phyloP scores from a whole-genome alignment of 495 filamentous ascomycete genomes.

The Articulospora tetracladia region DNA sequence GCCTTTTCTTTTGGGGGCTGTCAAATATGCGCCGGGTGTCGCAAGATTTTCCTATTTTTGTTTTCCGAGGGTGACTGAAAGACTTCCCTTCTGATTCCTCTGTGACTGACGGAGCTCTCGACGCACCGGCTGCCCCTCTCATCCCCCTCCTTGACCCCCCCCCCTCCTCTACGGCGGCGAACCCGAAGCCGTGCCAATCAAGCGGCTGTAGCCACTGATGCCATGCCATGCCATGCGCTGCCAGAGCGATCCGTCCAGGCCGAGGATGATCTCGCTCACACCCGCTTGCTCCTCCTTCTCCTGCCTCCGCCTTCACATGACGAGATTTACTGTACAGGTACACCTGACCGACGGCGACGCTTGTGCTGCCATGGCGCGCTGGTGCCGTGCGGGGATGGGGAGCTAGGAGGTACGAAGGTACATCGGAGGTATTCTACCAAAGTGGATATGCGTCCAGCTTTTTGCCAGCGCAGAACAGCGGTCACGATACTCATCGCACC shows the following conservation, averaged over 20 bases:
- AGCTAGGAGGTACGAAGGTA: not conserved
- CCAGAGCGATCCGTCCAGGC: not conserved
- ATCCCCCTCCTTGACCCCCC: not conserved
- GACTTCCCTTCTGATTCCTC: too few species aligned
- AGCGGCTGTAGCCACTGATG: not conserved
- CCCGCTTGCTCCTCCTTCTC: not conserved
- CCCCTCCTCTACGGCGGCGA: not conserved
- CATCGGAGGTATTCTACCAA: not conserved
- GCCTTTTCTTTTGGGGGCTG: not conserved
- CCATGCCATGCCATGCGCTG: not conserved
- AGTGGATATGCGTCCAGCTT: not conserved
- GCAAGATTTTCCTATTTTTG: not conserved
- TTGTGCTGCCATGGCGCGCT: not conserved
- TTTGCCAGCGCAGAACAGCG: conserved; percentile 5
- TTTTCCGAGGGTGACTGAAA: not conserved
- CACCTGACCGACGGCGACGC: not conserved
- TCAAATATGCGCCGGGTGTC: not conserved
- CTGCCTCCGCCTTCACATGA: not conserved
- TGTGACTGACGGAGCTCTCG: too few species aligned
- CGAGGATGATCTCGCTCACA: not conserved
- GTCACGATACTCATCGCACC: not conserved
- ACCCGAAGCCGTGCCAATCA: too few species aligned
- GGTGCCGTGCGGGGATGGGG: not conserved
- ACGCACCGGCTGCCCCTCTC: not conserved
- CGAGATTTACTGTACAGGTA: not conserved